Evolutionary conservation across 345 rosid genomes (phyloP), one percentile per base, ranked within the genome.

Genomic region (Rhizophora mangle): DNA sequence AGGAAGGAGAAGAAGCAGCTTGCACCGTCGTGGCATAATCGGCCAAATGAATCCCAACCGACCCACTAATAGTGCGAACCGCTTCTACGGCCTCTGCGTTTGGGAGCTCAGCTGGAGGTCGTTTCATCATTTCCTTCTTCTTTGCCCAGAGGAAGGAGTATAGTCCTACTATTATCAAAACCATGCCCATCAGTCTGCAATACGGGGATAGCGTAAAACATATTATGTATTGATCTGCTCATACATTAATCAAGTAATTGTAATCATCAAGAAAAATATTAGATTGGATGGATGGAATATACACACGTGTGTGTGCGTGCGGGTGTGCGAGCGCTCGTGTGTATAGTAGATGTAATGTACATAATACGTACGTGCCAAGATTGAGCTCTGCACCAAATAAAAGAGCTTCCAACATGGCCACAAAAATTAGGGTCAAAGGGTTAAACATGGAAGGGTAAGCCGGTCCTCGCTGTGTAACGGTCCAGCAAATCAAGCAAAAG

Each of bases 391-490:
- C 55, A 18, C 83, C 82, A 3, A 86, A 74, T 20, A 85, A 0
- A 8, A 82, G 66, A 63, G 83, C 79, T 46, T 78, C 86, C 13
- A 73, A 72, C 13, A 86, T 11, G 20, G 81, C 63, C n/a, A 82
- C 76, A 52, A 86, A 84, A 22, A 84, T 69, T 3, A 84, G 72
- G 3, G 81, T 46, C 52, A 86, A 59, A 0, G 87, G 90, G 27
- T 82, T 84, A 74, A 86, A 86, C 87, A 86, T 86, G 0, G 90
- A 34, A 7, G 87, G 85, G 63, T 78, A 86, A 60, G 82, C 77
- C 6, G 86, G 90, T 24, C 88, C 90, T 62, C 78, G 77, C 30
- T 60, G 78, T 16, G 77, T 32, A n/a, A 84, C 65, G 19, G 68
- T 78, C 79, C 76, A 77, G 0, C 74, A 18, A n/a, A 84, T 51